Percentiles rank a stretch among this genome's conserved stretches.
Evolutionary conservation across 768 basidiomycete genomes (phyloP).

Genomic region (Agaricus subrufescens): DNA sequence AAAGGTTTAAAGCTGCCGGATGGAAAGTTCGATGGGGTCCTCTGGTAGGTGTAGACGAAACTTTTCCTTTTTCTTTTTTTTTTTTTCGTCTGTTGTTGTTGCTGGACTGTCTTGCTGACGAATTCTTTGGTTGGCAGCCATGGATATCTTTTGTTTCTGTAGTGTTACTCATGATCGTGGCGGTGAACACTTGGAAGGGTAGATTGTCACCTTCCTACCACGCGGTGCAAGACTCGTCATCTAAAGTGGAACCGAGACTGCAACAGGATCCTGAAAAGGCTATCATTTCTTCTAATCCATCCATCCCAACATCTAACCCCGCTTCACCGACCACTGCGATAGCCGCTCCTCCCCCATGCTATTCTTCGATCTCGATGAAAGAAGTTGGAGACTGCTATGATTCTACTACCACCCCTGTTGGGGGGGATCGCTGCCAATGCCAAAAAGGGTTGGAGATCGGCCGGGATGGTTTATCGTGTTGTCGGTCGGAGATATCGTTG

Average conservation of each 20-base stretch:
- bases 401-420: background rate
- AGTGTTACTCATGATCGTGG: conserved; percentile 21
- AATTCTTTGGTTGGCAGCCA: conserved; percentile 17
- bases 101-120: background rate
- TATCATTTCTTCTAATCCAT: background rate
- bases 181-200: background rate
- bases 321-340: background rate
- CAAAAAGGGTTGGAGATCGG: background rate
- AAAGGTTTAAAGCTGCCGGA: conserved; percentile 26
- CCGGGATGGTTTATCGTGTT: too few species aligned
- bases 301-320: background rate
- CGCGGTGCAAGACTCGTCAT: background rate
- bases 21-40: conserved; percentile 30
- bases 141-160: conserved; percentile 32
- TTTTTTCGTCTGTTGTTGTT: too few species aligned
- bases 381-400: background rate
- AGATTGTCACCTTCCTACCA: background rate
- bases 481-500: too few species aligned
- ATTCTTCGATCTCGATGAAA: background rate
- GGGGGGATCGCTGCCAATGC: background rate
- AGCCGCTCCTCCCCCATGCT: background rate
- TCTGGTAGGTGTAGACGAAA: conserved; percentile 21
- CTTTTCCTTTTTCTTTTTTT: background rate
- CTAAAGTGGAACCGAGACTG: background rate
- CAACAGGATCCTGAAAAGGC: background rate